phyloP scores from a whole-genome alignment of 2,329 filamentous ascomycete species.

The Calonectria henricotiae region DNA sequence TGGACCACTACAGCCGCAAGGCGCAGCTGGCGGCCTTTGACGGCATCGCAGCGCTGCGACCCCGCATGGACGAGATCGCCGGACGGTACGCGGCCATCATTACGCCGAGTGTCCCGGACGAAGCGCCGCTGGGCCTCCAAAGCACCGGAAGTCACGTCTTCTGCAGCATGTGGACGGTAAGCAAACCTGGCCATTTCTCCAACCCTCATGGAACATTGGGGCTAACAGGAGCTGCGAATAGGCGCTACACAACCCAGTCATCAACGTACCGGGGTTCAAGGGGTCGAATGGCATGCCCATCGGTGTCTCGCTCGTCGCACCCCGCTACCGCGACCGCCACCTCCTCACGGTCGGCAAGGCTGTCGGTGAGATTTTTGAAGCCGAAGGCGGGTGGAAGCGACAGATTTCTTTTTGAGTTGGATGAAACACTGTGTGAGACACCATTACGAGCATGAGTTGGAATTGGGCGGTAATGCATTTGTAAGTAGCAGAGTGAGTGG shows the following conservation, averaged over 20 bases:
- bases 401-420: constrained; percentile 33
- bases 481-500: constrained; percentile 12
- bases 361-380: constrained; percentile 57
- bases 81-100: constrained; percentile 71
- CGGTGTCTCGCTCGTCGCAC: constrained; percentile 70
- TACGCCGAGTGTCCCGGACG: constrained; percentile 73
- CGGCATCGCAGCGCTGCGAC: constrained; percentile 68
- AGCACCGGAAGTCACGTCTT: constrained; percentile 73
- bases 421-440: background rate
- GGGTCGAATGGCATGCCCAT: constrained; percentile 72
- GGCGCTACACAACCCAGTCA: constrained; percentile 73
- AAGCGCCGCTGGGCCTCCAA: constrained; percentile 70
- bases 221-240: constrained; percentile 40
- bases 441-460: constrained; percentile 4
- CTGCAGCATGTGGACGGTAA: constrained; percentile 70
- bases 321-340: constrained; percentile 65
- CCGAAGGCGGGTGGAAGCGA: constrained; percentile 52
- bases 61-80: constrained; percentile 70
- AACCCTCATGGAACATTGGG: background rate
- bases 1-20: constrained; percentile 61
- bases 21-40: constrained; percentile 71
- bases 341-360: constrained; percentile 62
- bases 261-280: constrained; percentile 77
- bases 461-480: constrained; percentile 18
- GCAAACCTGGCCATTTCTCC: constrained; percentile 38